A percentile compares a stretch with the other conserved stretches of the same genome.
phyloP scores from a whole-genome alignment of 2,329 filamentous ascomycete genomes.

The Paraphoma sp. region DNA sequence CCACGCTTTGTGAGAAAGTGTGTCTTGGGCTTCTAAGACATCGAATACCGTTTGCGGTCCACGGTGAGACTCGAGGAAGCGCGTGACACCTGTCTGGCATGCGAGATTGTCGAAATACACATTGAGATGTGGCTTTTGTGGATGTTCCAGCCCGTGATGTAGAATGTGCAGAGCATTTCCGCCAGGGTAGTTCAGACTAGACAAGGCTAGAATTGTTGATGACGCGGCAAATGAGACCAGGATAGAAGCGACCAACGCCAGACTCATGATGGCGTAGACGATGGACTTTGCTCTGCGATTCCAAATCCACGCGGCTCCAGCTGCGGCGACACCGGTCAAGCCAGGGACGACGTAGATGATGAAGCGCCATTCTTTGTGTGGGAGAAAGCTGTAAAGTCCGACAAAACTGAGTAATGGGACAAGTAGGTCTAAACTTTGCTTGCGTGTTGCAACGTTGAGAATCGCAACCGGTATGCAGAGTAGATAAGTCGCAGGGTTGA shows the following conservation, averaged over 20 bases:
- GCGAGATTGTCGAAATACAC: conserved; percentile 67
- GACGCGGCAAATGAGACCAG: conserved; percentile 66
- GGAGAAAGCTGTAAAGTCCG: conserved; percentile 81
- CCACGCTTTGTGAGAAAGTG: conserved; percentile 49
- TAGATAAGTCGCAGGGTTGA: conserved; percentile 74
- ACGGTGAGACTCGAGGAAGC: conserved; percentile 57
- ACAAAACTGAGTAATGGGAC: conserved; percentile 76
- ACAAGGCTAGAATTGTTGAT: conserved; percentile 74
- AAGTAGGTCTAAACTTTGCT: conserved; percentile 59
- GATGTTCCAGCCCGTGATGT: conserved; percentile 36
- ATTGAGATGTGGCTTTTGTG: conserved; percentile 19
- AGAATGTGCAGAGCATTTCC: conserved; percentile 72
- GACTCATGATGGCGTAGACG: conserved; percentile 61
- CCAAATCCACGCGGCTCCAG: conserved; percentile 71
- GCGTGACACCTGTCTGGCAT: conserved; percentile 68
- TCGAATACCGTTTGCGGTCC: conserved; percentile 36
- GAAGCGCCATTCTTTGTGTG: conserved; percentile 97
- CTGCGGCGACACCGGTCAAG: conserved; percentile 77
- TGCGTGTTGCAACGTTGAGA: conserved; percentile 54
- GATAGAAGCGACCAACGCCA: conserved; percentile 66
- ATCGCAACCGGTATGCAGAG: conserved; percentile 60
- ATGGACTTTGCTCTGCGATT: conserved; percentile 68
- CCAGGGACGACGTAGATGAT: conserved; percentile 86
- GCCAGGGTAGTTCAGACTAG: conserved; percentile 91
- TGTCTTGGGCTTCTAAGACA: conserved; percentile 28